Percentiles rank a stretch among this genome's conserved stretches.
These are phyloP conservation scores for Candida dendrica DNA, from an alignment of 805 yeast genomes.

Conservation along the genomic window DNA sequence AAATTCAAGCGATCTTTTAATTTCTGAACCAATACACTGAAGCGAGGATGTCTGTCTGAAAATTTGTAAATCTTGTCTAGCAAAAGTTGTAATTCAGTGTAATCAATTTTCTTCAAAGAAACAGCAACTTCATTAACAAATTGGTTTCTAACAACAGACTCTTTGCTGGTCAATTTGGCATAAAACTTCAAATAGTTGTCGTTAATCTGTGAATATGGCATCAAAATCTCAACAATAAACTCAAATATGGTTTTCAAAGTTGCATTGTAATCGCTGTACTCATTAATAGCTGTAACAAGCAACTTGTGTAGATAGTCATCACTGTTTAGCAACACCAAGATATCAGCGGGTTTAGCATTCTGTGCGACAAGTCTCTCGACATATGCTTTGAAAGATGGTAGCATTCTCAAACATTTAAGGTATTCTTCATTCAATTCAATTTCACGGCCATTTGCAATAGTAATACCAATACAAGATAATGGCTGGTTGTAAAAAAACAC, in stretches of 20 bases:
- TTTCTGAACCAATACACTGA: background rate
- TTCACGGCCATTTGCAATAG: constrained; percentile 1
- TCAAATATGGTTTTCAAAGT: constrained; percentile 13
- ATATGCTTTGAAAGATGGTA: constrained; percentile 27
- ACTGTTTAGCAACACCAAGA: constrained; percentile 12
- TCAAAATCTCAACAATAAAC: constrained; percentile 12
- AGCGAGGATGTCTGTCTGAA: constrained; percentile 4
- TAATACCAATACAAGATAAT: constrained; percentile 7
- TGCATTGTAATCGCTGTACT: constrained; percentile 10
- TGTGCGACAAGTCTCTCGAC: constrained; percentile 11
- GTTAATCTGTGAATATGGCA: constrained; percentile 6
- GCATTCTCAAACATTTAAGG: constrained; percentile 21
- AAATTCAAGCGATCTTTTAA: background rate
- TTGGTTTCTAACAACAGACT: constrained; percentile 15
- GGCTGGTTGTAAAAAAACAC: constrained; percentile 17
- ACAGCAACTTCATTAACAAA: constrained; percentile 17
- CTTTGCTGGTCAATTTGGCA: constrained; percentile 15
- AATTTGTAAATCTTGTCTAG: constrained; percentile 5
- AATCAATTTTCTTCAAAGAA: constrained; percentile 6
- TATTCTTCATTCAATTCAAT: constrained; percentile 8
- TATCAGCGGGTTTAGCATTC: constrained; percentile 3
- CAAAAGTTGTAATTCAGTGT: constrained; percentile 5
- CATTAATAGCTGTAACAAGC: constrained; percentile 9
- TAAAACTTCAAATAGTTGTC: constrained; percentile 15
- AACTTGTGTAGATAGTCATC: constrained; percentile 11